Evolutionary conservation across 2,329 filamentous ascomycete genomes (phyloP).

Genomic region (Epichloe uncinata): DNA sequence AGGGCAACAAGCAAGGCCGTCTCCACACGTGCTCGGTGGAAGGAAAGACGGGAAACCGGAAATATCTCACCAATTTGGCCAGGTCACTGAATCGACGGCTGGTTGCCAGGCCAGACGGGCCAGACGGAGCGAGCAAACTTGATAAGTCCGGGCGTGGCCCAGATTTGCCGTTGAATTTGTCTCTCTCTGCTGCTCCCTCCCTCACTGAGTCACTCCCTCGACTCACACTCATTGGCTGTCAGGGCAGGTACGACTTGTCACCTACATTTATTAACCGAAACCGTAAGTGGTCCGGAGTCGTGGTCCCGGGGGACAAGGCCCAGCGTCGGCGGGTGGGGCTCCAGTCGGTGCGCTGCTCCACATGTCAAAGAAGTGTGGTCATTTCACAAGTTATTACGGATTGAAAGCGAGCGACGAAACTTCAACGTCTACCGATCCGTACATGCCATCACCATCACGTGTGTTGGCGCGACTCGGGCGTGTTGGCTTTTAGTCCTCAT

Average conservation of each 20-base stretch:
- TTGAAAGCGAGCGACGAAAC: too few relatives aligned
- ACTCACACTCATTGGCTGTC: not conserved
- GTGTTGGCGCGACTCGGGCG: too few relatives aligned
- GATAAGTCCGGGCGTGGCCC: not conserved
- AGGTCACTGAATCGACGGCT: not conserved
- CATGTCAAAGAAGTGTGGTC: too few relatives aligned
- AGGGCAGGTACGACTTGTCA: not conserved
- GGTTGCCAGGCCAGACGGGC: constrained; percentile 1
- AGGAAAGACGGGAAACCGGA: not conserved
- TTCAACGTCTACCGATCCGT: too few relatives aligned
- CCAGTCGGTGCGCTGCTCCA: constrained; percentile 1
- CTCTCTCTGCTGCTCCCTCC: too few relatives aligned
- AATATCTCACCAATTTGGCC: not conserved
- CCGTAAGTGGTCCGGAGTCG: not conserved
- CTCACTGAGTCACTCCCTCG: not conserved
- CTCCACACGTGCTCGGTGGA: too few relatives aligned
- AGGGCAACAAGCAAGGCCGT: not conserved
- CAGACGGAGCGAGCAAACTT: constrained; percentile 4
- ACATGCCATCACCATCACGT: too few relatives aligned
- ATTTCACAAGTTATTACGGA: too few relatives aligned
- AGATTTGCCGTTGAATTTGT: not conserved
- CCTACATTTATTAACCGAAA: not conserved
- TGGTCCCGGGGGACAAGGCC: not conserved
- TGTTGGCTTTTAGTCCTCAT: too few relatives aligned
- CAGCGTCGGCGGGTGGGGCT: constrained; percentile 3